phyloP scores from a whole-genome alignment of 116 monocot genomes.

The Zostera marina region DNA sequence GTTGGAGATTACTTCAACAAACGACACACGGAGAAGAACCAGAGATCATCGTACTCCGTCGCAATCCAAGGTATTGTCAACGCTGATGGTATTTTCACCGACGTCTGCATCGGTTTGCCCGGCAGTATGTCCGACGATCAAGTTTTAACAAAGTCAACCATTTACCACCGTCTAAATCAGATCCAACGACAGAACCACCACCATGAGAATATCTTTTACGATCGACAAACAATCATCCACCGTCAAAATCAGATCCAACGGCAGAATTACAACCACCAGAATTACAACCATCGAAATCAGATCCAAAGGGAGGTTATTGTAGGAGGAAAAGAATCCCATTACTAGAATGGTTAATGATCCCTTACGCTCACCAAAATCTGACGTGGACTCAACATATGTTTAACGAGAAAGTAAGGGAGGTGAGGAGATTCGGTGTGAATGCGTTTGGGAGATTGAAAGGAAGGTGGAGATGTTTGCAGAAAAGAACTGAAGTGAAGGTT shows the following conservation, averaged over 20 bases:
- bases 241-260: too few species aligned
- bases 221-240: too few species aligned
- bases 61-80: slow-evolving; percentile 80
- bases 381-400: slow-evolving; percentile 86
- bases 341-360: slow-evolving; percentile 62
- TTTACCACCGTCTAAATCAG: slow-evolving; percentile 25
- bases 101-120: slow-evolving; percentile 67
- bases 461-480: slow-evolving; percentile 75
- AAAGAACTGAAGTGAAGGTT: slow-evolving; percentile 73
- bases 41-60: slow-evolving; percentile 68
- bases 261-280: too few species aligned
- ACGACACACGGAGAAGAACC: slow-evolving; percentile 70
- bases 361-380: slow-evolving; percentile 50
- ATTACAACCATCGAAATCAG: slow-evolving; percentile 17
- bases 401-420: slow-evolving; percentile 49
- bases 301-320: slow-evolving; percentile 26
- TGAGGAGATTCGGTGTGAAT: slow-evolving; percentile 29
- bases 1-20: slow-evolving; percentile 58
- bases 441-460: slow-evolving; percentile 67
- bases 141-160: slow-evolving; percentile 49
- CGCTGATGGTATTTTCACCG: slow-evolving; percentile 69
- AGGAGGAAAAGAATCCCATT: slow-evolving; percentile 39
- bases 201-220: neutral
- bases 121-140: slow-evolving; percentile 66
- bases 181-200: slow-evolving; percentile 3